Conservation (phyloP, 176 grass and related monocot genomes). For the Chloris gayana region DNA sequence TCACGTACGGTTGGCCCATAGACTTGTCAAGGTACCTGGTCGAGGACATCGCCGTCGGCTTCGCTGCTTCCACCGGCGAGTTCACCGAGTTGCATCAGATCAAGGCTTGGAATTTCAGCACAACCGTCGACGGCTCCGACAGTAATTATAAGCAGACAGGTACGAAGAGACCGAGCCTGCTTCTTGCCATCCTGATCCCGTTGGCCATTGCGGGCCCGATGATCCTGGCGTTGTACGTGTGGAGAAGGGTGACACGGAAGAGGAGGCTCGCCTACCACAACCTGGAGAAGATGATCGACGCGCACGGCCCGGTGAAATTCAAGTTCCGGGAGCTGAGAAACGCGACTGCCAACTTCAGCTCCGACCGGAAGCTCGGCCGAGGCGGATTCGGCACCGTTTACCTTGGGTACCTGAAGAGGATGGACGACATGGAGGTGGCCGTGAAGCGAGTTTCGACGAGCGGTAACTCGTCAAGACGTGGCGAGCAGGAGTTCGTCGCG, state of each 20-base stretch:
- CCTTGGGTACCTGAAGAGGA: slow-evolving; percentile 31
- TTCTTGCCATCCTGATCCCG: slow-evolving; percentile 10
- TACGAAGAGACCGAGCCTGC: not conserved
- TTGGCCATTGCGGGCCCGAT: not conserved
- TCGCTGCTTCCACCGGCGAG: slow-evolving; percentile 36
- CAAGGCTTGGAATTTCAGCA: slow-evolving; percentile 43
- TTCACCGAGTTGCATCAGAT: slow-evolving; percentile 34
- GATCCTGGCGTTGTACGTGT: not conserved
- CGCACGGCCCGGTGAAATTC: slow-evolving; percentile 34
- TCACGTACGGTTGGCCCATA: rapidly evolving
- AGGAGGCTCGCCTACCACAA: slow-evolving; percentile 41
- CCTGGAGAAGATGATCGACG: slow-evolving; percentile 61
- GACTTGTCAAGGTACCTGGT: slow-evolving; percentile 23
- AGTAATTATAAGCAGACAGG: no score
- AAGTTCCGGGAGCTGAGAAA: slow-evolving; percentile 49
- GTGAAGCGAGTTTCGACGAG: slow-evolving; percentile 47
- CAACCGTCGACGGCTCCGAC: not conserved
- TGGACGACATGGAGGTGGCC: slow-evolving; percentile 41
- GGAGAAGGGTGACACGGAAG: slow-evolving; percentile 17
- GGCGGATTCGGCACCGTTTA: slow-evolving; percentile 61
- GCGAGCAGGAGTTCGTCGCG: slow-evolving; percentile 55
- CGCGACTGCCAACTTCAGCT: slow-evolving; percentile 41
- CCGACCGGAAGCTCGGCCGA: slow-evolving; percentile 37
- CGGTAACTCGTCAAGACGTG: slow-evolving; percentile 7
- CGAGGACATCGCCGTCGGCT: slow-evolving; percentile 30